Conservation (phyloP, 148 eudicot genomes). For the Camellia japonica region DNA sequence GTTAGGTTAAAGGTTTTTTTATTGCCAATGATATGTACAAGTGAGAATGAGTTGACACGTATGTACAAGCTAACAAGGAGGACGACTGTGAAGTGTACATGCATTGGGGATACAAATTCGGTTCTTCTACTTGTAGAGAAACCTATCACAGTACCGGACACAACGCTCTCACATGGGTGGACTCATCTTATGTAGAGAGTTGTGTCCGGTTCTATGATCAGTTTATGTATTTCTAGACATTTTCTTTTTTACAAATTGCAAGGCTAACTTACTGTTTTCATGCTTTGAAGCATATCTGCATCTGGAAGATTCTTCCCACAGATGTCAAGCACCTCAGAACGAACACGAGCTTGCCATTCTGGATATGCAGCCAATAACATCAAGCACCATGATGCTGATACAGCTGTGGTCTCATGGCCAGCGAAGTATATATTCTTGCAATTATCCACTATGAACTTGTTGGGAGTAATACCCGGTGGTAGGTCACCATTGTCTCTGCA, state of each 20-base stretch:
- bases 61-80: too few relatives aligned
- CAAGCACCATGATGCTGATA: conserved; percentile 54
- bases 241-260: not conserved
- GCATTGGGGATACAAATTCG: too few relatives aligned
- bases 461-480: conserved; percentile 19
- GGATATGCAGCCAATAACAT: conserved; percentile 51
- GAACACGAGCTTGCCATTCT: conserved; percentile 63
- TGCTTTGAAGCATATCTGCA: conserved; percentile 33
- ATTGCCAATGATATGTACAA: too few relatives aligned
- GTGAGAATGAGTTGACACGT: too few relatives aligned
- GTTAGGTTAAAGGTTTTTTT: too few relatives aligned
- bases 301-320: conserved; percentile 30
- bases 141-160: too few relatives aligned
- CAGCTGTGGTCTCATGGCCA: conserved; percentile 63
- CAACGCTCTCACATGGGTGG: too few relatives aligned
- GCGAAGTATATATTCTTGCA: conserved; percentile 69
- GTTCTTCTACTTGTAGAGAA: too few relatives aligned
- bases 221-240: too few relatives aligned
- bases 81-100: too few relatives aligned
- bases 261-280: conserved; percentile 42
- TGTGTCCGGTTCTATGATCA: too few relatives aligned
- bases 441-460: conserved; percentile 57
- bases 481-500: conserved; percentile 18
- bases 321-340: conserved; percentile 43
- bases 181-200: too few relatives aligned